Evolutionary conservation across 495 filamentous ascomycete species (phyloP).

Genomic region (Neurospora terricola): DNA sequence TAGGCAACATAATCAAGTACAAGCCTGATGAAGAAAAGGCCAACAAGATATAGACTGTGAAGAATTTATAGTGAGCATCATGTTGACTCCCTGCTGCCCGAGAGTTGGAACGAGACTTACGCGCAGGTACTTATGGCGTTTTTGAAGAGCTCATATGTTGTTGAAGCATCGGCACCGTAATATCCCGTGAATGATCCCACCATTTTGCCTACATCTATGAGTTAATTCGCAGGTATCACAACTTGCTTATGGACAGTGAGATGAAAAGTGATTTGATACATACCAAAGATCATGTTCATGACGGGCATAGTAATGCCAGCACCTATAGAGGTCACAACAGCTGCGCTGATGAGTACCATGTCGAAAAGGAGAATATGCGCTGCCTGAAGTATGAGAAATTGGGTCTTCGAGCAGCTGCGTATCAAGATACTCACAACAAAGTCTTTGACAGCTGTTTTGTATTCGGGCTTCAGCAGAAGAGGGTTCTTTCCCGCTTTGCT

Average conservation of each 20-base stretch:
- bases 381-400: slow-evolving; percentile 11
- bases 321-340: slow-evolving; percentile 36
- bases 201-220: slow-evolving; percentile 26
- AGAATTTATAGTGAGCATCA: not conserved
- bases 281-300: slow-evolving; percentile 42
- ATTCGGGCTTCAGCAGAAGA: slow-evolving; percentile 13
- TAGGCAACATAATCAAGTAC: slow-evolving; percentile 46
- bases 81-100: not conserved
- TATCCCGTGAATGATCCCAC: slow-evolving; percentile 26
- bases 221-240: slow-evolving; percentile 1
- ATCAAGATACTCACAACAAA: slow-evolving; percentile 19
- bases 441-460: slow-evolving; percentile 22
- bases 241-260: not conserved
- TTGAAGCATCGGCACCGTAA: slow-evolving; percentile 11
- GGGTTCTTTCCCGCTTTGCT: slow-evolving; percentile 10
- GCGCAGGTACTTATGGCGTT: slow-evolving; percentile 21
- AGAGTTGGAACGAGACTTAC: slow-evolving; percentile 8
- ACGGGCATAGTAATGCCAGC: slow-evolving; percentile 40
- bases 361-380: slow-evolving; percentile 41
- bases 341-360: slow-evolving; percentile 31
- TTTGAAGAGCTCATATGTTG: slow-evolving; percentile 18
- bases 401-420: not conserved
- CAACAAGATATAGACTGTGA: slow-evolving; percentile 46
- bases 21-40: slow-evolving; percentile 53
- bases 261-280: not conserved